A percentile compares a stretch with the other conserved stretches of the same genome.
Conservation (phyloP, 257 asterid genomes). For the Solanum peruvianum region DNA sequence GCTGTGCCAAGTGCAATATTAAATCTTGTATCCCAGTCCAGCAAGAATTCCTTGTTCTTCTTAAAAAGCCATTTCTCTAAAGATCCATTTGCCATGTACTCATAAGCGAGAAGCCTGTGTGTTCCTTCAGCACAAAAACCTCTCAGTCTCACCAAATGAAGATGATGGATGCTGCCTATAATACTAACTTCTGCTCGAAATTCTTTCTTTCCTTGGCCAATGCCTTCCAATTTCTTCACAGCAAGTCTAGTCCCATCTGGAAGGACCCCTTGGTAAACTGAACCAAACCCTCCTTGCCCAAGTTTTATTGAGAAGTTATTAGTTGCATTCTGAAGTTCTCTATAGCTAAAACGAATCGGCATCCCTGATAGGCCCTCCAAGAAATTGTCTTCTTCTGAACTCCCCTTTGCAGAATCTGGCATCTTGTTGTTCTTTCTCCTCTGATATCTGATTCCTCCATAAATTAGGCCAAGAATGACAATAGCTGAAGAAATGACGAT, state of each 20-base stretch:
- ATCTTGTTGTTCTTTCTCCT: conserved; percentile 32
- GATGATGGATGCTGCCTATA: conserved; percentile 94
- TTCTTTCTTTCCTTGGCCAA: conserved; percentile 95
- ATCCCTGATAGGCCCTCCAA: conserved; percentile 70
- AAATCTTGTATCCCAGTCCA: conserved; percentile 73
- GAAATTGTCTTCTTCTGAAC: conserved; percentile 84
- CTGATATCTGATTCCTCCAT: conserved; percentile 22
- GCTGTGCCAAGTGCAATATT: conserved; percentile 79
- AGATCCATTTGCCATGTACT: conserved; percentile 86
- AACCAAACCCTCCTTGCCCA: conserved; percentile 99
- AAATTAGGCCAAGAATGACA: conserved; percentile 34
- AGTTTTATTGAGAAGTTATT: conserved; percentile 56
- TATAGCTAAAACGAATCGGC: conserved; percentile 85
- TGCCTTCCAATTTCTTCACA: conserved; percentile 82
- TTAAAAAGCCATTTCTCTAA: conserved; percentile 81
- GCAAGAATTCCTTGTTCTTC: conserved; percentile 43
- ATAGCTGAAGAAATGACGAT: conserved; percentile 38
- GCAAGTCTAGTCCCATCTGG: conserved; percentile 70
- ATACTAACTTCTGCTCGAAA: conserved; percentile 96
- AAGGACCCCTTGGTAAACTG: conserved; percentile 73
- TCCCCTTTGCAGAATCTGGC: conserved; percentile 34
- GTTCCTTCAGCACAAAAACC: conserved; percentile 90
- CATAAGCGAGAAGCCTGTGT: conserved; percentile 84
- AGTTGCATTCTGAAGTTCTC: conserved; percentile 67
- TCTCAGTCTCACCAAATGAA: conserved; percentile 67